Percentiles rank a stretch among this genome's conserved stretches.
These are phyloP conservation scores for Castanea sativa DNA, from an alignment of 306 rosid species.

Conservation along the genomic window DNA sequence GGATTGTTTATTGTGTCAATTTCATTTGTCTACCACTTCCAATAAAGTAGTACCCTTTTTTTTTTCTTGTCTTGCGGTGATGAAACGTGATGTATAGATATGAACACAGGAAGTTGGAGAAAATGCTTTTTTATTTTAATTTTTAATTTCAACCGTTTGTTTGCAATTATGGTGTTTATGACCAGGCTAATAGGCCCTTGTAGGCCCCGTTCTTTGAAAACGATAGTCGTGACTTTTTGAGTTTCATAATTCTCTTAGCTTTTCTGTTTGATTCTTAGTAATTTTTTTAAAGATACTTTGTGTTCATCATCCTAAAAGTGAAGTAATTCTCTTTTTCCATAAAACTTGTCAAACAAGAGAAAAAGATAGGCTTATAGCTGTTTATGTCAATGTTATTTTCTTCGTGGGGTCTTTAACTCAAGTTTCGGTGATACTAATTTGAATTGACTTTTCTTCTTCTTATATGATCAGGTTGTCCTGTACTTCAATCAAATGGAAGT, in stretches of 20 bases:
- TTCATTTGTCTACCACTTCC: not conserved
- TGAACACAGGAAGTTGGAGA: not conserved
- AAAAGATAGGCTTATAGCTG: not conserved
- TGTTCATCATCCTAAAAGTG: too few relatives aligned
- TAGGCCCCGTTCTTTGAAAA: not conserved
- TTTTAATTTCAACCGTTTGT: not conserved
- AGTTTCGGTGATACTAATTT: not conserved
- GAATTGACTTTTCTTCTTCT: not conserved
- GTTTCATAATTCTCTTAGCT: too few relatives aligned
- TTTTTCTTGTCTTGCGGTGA: not conserved
- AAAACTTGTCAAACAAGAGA: too few relatives aligned
- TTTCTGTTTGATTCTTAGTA: too few relatives aligned
- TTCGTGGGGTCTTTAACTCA: not conserved
- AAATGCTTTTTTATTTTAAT: not conserved
- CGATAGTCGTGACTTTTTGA: not conserved
- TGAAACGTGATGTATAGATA: not conserved
- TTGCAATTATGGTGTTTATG: not conserved
- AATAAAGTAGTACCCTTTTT: not conserved
- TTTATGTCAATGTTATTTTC: not conserved
- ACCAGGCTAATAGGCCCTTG: not conserved
- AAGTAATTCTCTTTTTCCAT: too few relatives aligned
- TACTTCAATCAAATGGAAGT: constrained; percentile 56
- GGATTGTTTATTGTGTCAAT: not conserved
- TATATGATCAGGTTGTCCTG: constrained; percentile 33
- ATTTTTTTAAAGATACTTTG: too few relatives aligned